Conservation (phyloP, 2,329 filamentous ascomycete genomes). For the Ophioceras dolichostomum region DNA sequence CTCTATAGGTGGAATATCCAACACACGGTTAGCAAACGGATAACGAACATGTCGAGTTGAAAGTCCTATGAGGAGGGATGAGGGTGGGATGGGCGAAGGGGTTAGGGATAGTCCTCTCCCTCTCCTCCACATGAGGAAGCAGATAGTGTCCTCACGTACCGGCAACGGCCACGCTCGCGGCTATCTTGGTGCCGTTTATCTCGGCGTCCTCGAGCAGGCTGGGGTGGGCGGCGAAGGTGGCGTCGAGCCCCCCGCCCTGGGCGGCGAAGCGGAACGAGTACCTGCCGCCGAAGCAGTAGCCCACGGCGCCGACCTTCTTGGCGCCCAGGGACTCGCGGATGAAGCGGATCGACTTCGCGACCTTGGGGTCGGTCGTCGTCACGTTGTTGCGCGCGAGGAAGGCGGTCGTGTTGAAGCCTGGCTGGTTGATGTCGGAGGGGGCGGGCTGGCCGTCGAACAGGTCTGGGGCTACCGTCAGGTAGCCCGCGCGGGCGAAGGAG, state of each 20-base stretch:
- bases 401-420: conserved; percentile 25
- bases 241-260: conserved; percentile 39
- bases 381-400: conserved; percentile 28
- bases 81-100: background rate
- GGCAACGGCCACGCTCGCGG: conserved; percentile 50
- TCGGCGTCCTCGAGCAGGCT: conserved; percentile 48
- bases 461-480: conserved; percentile 53
- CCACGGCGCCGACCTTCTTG: background rate
- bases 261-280: conserved; percentile 40
- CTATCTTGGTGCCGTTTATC: conserved; percentile 40
- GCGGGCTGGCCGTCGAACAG: conserved; percentile 49
- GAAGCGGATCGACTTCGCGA: background rate
- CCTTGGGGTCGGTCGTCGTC: conserved; percentile 9
- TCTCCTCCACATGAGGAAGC: background rate
- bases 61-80: background rate
- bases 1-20: conserved; percentile 26
- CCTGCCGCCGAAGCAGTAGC: conserved; percentile 15
- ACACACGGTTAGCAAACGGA: background rate
- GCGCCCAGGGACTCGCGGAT: background rate
- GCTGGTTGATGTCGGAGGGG: conserved; percentile 19
- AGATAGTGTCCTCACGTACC: conserved; percentile 21
- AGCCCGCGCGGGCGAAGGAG: conserved; percentile 54
- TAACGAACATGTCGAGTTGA: background rate
- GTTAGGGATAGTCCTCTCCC: background rate
- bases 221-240: conserved; percentile 52